Conservation (phyloP, 306 rosid species). For the Myrica gale region DNA sequence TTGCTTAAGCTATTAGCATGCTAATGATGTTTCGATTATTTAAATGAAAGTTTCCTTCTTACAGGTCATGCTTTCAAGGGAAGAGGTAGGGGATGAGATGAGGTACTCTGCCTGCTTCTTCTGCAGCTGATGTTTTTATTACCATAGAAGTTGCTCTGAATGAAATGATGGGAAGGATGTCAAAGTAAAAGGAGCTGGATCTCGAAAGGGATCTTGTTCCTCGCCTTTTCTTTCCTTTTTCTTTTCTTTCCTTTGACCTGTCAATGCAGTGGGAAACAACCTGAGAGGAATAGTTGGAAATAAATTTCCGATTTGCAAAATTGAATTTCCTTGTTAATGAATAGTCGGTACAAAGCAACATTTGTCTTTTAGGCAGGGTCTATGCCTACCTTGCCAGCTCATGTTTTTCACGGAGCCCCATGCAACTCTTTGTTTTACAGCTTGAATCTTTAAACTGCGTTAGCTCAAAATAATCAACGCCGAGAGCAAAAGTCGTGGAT, state of each 20-base stretch:
- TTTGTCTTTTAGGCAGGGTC: conserved; percentile 42
- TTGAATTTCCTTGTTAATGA: conserved; percentile 47
- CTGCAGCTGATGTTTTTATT: conserved; percentile 21
- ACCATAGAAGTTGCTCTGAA: conserved; percentile 27
- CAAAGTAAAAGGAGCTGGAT: conserved; percentile 50
- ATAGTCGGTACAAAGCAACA: conserved; percentile 39
- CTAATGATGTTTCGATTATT: conserved; percentile 10
- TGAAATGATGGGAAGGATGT: conserved; percentile 27
- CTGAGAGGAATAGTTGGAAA: conserved; percentile 44
- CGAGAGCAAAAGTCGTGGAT: neutral
- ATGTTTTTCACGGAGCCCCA: conserved; percentile 46
- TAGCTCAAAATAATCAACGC: neutral
- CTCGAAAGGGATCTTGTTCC: conserved; percentile 34
- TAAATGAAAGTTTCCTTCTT: conserved; percentile 23
- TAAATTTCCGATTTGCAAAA: conserved; percentile 34
- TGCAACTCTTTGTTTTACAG: conserved; percentile 31
- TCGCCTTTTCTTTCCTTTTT: conserved; percentile 1
- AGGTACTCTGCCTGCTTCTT: conserved; percentile 23
- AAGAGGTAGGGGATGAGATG: conserved; percentile 45
- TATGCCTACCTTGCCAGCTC: conserved; percentile 32
- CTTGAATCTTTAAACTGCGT: conserved; percentile 12
- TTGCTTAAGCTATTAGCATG: conserved; percentile 6
- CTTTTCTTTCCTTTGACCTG: conserved; percentile 29
- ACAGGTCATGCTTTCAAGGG: conserved; percentile 63
- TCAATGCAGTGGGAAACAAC: conserved; percentile 66